Evolutionary conservation across 1,284 basidiomycete species (phyloP), one percentile per base, ranked within the genome.

Genomic region (Microstroma glucosiphilum): DNA sequence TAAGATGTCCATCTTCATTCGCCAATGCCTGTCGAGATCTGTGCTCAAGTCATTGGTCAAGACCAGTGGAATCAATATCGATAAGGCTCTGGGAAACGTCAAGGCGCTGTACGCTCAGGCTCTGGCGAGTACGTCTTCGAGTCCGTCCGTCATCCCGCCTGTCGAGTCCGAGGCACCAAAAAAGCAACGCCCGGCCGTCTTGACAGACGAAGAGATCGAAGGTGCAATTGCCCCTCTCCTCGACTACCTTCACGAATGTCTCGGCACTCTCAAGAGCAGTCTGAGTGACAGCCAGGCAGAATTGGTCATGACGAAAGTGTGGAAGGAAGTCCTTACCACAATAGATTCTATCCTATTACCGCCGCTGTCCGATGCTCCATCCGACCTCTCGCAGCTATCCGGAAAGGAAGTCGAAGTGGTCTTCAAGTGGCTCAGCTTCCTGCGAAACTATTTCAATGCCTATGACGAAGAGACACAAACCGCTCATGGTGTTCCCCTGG

Each of bases 391-490:
- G 68, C 88, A 92, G 13, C 79, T 98, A 71, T 87, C 85, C 41
- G 93, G 96, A 73, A 92, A 94, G 81, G 94, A 97, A 81, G 90
- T 97, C 30, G 94, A 97, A 76, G 89, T 98, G 61, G 94, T 93
- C 11, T 92, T 97, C 82, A 96, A 93, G 78, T 98, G 96, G 96
- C 81, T 97, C 58, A 92, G 91, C 23, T 65, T 57, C 61, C 58
- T 98, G 75, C 84, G 89, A 60, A 91, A 94, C 79, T 99, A 93
- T 82, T 96, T 97, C 83, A 88, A 96, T 77, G 92, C 91, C 11
- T 89, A 87, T 43, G 96, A 96, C 7, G 90, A 96, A 78, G 90
- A 91, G 17, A 89, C 89, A 15, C 86, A 83, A 6, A 57, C 68
- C 21, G 72, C 66, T 15, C 69, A 77, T 46, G 77, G 77, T 56